Evolutionary conservation across 1,284 basidiomycete genomes (phyloP).

Genomic region (Wolfiporia cocos): DNA sequence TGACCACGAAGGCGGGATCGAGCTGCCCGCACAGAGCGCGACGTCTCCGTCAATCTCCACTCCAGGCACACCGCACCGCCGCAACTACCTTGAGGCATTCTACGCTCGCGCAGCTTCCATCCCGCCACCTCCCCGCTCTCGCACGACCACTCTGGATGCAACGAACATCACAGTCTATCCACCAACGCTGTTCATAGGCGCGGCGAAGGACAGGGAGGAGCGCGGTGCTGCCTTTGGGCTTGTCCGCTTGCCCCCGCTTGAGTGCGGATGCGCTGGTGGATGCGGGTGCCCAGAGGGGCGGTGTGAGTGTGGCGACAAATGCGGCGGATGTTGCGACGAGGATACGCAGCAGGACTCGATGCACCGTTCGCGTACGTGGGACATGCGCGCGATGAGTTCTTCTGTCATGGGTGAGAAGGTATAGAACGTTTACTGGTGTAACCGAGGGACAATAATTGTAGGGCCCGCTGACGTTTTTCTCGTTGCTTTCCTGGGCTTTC

Average conservation of each 20-base stretch:
- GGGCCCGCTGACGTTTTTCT: too few species aligned
- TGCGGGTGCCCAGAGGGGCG: conserved; percentile 35
- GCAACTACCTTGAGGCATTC: conserved; percentile 51
- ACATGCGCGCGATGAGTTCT: background rate
- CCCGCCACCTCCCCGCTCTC: conserved; percentile 44
- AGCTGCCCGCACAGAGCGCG: conserved; percentile 27
- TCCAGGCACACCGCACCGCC: background rate
- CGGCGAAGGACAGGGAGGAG: conserved; percentile 23
- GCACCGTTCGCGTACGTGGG: too few species aligned
- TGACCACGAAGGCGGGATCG: conserved; percentile 41
- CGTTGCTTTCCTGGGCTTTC: too few species aligned
- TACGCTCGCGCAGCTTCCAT: conserved; percentile 54
- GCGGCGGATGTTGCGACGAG: conserved; percentile 42
- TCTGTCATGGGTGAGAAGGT: too few species aligned
- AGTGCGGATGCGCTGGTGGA: conserved; percentile 52
- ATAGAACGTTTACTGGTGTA: too few species aligned
- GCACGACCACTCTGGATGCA: conserved; percentile 38
- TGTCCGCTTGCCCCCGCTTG: conserved; percentile 55
- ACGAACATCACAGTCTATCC: conserved; percentile 45
- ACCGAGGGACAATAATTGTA: too few species aligned
- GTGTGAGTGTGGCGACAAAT: conserved; percentile 47
- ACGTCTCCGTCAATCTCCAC: background rate
- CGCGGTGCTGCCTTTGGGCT: conserved; percentile 38
- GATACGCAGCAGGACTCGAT: background rate
- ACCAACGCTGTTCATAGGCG: conserved; percentile 25